A percentile compares a stretch with the other conserved stretches of the same genome.
These are phyloP conservation scores for Aegilops umbellulata DNA, from an alignment of 176 grass and related monocot genomes.

Conservation along the genomic window DNA sequence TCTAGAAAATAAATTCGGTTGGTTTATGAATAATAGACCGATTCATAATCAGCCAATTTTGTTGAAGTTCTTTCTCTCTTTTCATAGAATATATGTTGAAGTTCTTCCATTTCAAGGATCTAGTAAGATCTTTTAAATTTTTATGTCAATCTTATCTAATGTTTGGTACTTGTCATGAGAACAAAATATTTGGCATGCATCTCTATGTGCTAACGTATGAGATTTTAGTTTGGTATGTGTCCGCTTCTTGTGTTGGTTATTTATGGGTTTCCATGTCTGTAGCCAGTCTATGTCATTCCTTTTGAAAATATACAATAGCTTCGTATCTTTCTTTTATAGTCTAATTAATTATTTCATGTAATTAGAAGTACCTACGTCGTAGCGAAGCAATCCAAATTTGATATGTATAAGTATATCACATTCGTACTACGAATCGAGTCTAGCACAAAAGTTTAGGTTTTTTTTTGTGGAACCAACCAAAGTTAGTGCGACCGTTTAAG, in stretches of 20 bases:
- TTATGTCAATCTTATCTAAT: background rate
- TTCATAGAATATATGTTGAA: background rate
- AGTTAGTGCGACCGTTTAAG: background rate
- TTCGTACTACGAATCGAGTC: too few species aligned
- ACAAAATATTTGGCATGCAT: background rate
- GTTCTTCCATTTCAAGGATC: background rate
- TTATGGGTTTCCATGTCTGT: background rate
- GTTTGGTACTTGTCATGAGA: background rate
- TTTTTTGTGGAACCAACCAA: too few species aligned
- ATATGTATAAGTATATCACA: too few species aligned
- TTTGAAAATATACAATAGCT: background rate
- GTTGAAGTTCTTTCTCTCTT: too few species aligned
- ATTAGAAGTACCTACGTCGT: too few species aligned
- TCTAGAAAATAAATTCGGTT: too few species aligned
- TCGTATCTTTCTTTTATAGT: background rate
- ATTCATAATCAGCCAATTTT: too few species aligned
- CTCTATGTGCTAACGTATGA: background rate
- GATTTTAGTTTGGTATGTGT: constrained; percentile 12
- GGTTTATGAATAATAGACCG: too few species aligned
- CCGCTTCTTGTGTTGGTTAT: background rate
- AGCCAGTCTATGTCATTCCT: background rate
- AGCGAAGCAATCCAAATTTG: too few species aligned
- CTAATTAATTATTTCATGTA: background rate
- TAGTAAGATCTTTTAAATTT: background rate
- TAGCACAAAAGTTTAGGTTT: too few species aligned